A percentile compares a stretch with the other conserved stretches of the same genome.
phyloP scores from a whole-genome alignment of 805 yeast genomes.

The Ascoidea asiatica region DNA sequence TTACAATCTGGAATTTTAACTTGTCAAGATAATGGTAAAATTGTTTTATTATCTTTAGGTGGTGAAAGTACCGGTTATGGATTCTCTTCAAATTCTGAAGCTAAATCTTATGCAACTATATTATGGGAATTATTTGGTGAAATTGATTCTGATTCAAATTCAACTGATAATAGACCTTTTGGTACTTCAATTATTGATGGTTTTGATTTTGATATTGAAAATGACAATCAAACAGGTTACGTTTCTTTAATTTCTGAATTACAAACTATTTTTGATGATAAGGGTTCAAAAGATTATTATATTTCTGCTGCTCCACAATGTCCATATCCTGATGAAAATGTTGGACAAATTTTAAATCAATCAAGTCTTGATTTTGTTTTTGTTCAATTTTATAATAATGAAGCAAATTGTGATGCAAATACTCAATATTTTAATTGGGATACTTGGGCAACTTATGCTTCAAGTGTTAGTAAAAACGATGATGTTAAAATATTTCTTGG shows the following conservation, averaged over 20 bases:
- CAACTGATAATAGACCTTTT: constrained; percentile 21
- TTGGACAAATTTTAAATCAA: constrained; percentile 23
- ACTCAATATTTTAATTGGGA: constrained; percentile 23
- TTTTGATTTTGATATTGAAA: constrained; percentile 62
- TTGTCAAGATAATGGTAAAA: constrained; percentile 73
- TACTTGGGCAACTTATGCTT: constrained; percentile 48
- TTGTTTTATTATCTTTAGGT: constrained; percentile 57
- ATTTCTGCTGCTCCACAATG: constrained; percentile 61
- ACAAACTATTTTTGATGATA: constrained; percentile 5
- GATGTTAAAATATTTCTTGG: constrained; percentile 64
- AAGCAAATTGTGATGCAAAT: constrained; percentile 25
- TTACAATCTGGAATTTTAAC: constrained; percentile 58
- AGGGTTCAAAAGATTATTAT: constrained; percentile 36
- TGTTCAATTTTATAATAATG: constrained; percentile 56
- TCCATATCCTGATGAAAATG: constrained; percentile 41
- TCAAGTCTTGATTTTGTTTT: constrained; percentile 41
- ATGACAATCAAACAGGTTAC: constrained; percentile 33
- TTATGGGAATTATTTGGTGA: constrained; percentile 52
- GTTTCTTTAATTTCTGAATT: constrained; percentile 27
- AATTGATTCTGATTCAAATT: constrained; percentile 5
- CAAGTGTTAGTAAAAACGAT: constrained; percentile 44
- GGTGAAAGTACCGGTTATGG: constrained; percentile 24
- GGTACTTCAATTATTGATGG: constrained; percentile 54
- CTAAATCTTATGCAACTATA: constrained; percentile 30
- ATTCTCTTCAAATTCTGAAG: constrained; percentile 19